Evolutionary conservation across 2,329 filamentous ascomycete species (phyloP), one percentile per base, ranked within the genome.

Genomic region (Dactylellina drechsleri): DNA sequence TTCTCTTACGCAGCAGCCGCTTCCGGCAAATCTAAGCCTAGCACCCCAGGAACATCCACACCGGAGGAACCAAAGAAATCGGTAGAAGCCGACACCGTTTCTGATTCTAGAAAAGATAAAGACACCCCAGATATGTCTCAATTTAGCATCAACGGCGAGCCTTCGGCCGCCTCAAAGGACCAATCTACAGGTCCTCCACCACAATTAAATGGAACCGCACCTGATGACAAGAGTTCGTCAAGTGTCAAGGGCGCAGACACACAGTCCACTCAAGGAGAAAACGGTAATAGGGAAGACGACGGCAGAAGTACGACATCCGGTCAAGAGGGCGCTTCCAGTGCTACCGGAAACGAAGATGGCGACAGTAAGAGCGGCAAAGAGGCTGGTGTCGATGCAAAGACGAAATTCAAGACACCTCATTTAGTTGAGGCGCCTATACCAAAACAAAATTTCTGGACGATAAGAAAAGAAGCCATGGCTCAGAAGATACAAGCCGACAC

Each of bases 101-200:
- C 80, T 13, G 82, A 83, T 57, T 67, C 73, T 26, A 83, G 83
- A 77, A 82, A 82, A 56, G 83, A 83, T 54, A 78, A 79, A 18
- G 77, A 81, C 28, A 85, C 58, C 12, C 50, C 50, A 16, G 70
- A 74, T 41, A 49, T 74, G 41, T 75, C 71, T n/a, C 64, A 68
- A 45, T 45, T 68, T 16, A 75, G 31, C 28, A 65, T 68, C 41
- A 65, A 68, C 49, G 64, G 52, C 36, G 71, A 68, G 36, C 36
- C 71, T 16, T 54, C 64, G n/a, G 43, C 53, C 23, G 18, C 53
- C 26, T n/a, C 58, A 6, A 75, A 75, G 40, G 64, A 75, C 16
- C 58, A 67, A 16, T 20, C 53, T 15, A 59, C 59, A 10, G 57
- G 16, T 40, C 52, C 52, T 2, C 56, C 70, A 23, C 20, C 65